Evolutionary conservation across 2,329 filamentous ascomycete genomes (phyloP).

Genomic region (Epichloe scottii): DNA sequence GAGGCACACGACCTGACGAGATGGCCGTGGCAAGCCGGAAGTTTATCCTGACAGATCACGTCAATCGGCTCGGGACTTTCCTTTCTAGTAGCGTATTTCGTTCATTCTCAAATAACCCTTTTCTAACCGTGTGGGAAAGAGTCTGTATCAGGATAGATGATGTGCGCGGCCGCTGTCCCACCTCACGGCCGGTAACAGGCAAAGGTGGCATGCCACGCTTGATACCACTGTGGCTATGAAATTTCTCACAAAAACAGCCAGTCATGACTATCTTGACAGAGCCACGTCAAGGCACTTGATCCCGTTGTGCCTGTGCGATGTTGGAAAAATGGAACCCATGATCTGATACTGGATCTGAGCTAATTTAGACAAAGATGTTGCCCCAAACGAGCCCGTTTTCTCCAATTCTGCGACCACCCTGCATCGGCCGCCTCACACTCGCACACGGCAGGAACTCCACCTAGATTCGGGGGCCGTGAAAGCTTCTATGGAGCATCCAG

Average conservation of each 20-base stretch:
- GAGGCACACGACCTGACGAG: background rate
- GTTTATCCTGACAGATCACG: background rate
- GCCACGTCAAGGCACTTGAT: background rate
- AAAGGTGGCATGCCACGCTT: background rate
- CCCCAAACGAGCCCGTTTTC: constrained; percentile 3
- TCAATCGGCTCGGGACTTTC: no score
- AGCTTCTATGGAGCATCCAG: constrained; percentile 13
- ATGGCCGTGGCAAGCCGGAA: background rate
- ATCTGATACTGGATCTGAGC: background rate
- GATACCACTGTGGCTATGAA: no score
- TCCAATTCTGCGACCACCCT: constrained; percentile 9
- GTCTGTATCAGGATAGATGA: background rate
- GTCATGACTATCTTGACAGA: background rate
- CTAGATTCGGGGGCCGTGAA: constrained; percentile 9
- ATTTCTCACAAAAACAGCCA: background rate
- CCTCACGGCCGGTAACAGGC: background rate
- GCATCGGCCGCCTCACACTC: background rate
- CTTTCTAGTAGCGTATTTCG: no score
- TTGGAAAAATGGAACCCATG: background rate
- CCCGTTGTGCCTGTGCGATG: background rate
- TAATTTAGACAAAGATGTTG: background rate
- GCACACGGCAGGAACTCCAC: constrained; percentile 11
- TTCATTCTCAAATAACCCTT: background rate
- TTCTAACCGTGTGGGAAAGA: background rate
- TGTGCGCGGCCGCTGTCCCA: background rate